Evolutionary conservation across 176 grass and related monocot species (phyloP), one percentile per base, ranked within the genome.

Genomic region (Eragrostis nindensis): DNA sequence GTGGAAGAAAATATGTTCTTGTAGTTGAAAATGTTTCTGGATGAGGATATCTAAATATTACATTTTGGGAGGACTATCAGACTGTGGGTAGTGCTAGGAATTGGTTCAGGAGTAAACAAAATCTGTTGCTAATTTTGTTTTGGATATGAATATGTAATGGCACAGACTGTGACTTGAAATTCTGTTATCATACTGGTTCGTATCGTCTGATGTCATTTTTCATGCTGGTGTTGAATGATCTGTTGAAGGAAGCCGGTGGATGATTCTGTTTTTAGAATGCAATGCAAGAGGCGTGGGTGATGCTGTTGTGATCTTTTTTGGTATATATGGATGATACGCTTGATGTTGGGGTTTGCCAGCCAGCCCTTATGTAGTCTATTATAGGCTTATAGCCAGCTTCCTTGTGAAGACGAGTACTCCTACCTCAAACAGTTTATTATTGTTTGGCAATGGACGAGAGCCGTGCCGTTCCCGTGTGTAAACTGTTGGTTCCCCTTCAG

Each of bases 221-320:
- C 4, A 0, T 78, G 13, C 7, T 71, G 66, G 21, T 42, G 43
- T 18, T 43, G 45, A 82, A 63, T 24, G 47, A 68, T 45, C 25
- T 76, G 39, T 18, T 24, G 49, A 60, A 44, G 32, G 22, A 73
- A 74, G 30, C 54, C 43, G 85, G 78, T 76, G 64, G 62, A 14
- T 40, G 40, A 27, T 68, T 21, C 21, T 30, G 27, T 29, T 50
- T 1, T 42, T 41, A 67, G 61, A 19, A 75, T 50, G 50, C 62
- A 80, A 81, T 59, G 84, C 77, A 59, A 1, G 6, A 27, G 13
- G 85, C 64, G 36, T 70, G 71, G 63, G 66, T 44, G 44, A 63
- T 71, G 19, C 11, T 42, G 27, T 2, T 2, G 54, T 41, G 55
- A 40, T 60, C 27, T 26, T 74, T 26, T 74, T 13, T n/a, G 17